Conservation (phyloP, 2,329 filamentous ascomycete species). For the Botryosphaeria dothidea region DNA sequence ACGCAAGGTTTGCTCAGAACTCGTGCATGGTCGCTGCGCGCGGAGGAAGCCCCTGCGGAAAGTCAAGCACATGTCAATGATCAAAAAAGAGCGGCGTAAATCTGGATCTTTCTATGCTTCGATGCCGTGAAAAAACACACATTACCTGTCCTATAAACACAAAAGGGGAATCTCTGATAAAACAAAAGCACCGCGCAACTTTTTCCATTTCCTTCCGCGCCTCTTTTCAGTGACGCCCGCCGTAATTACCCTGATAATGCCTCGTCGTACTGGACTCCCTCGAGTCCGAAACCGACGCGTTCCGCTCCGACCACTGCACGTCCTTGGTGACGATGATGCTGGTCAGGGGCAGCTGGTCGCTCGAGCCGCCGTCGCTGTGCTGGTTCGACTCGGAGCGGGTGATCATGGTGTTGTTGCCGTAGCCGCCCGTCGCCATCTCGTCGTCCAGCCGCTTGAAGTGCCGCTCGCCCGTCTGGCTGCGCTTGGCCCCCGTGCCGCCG, state of each 20-base stretch:
- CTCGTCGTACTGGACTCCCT: not conserved
- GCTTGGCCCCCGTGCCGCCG: slow-evolving; percentile 2
- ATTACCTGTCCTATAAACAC: no score
- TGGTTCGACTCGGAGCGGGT: not conserved
- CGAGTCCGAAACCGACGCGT: not conserved
- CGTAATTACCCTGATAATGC: not conserved
- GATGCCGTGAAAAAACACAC: no score
- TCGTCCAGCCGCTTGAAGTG: slow-evolving; percentile 18
- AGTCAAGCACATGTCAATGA: no score
- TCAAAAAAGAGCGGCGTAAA: no score
- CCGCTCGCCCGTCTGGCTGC: slow-evolving; percentile 16
- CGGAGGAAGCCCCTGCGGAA: no score
- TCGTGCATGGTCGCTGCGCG: no score
- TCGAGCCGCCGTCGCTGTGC: not conserved
- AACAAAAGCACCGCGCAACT: not conserved
- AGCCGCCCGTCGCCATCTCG: not conserved
- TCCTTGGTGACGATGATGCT: slow-evolving; percentile 13
- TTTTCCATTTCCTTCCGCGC: no score
- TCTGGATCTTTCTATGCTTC: no score
- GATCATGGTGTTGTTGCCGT: slow-evolving; percentile 1
- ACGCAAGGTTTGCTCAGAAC: no score
- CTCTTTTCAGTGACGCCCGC: not conserved
- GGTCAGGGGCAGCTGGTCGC: slow-evolving; percentile 9
- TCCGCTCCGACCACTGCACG: slow-evolving; percentile 5
- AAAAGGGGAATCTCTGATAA: not conserved